A percentile compares a stretch with the other conserved stretches of the same genome.
Evolutionary conservation across 2,329 filamentous ascomycete species (phyloP).

Genomic region (Aureobasidium pullulans): DNA sequence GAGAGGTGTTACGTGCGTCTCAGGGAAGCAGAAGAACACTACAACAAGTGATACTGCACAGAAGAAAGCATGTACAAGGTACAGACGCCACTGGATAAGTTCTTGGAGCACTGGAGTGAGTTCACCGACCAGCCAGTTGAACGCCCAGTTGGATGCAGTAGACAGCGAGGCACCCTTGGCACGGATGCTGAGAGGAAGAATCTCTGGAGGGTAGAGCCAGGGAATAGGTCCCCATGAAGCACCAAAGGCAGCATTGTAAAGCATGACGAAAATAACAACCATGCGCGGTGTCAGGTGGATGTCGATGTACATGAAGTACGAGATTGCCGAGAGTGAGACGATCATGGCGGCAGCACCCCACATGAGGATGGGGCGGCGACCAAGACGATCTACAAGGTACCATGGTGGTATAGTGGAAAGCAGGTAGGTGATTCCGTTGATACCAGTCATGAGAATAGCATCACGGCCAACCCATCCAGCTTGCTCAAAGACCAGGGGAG

Average conservation of each 20-base stretch:
- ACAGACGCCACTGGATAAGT: constrained; percentile 86
- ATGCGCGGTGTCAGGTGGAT: constrained; percentile 68
- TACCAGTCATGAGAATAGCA: constrained; percentile 93
- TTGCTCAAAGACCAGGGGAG: constrained; percentile 90
- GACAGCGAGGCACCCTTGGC: constrained; percentile 96
- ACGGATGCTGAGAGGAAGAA: constrained; percentile 89
- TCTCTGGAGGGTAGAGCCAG: constrained; percentile 98
- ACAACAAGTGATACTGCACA: constrained; percentile 92
- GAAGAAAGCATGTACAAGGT: constrained; percentile 93
- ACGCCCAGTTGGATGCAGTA: constrained; percentile 95
- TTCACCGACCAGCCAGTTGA: constrained; percentile 95
- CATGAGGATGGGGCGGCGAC: constrained; percentile 79
- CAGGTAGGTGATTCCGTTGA: constrained; percentile 88
- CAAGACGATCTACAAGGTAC: constrained; percentile 93
- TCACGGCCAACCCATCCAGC: constrained; percentile 90
- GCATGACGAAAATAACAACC: constrained; percentile 93
- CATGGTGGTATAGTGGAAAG: constrained; percentile 89
- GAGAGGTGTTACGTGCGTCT: constrained; percentile 47
- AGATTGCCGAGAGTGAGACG: constrained; percentile 78
- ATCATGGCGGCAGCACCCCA: constrained; percentile 87
- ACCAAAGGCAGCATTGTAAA: constrained; percentile 96
- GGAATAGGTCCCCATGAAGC: constrained; percentile 98
- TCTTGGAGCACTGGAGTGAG: constrained; percentile 91
- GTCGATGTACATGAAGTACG: constrained; percentile 91
- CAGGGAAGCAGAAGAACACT: constrained; percentile 95